phyloP scores from a whole-genome alignment of 148 eudicot genomes.

The Rhododendron vialii region DNA sequence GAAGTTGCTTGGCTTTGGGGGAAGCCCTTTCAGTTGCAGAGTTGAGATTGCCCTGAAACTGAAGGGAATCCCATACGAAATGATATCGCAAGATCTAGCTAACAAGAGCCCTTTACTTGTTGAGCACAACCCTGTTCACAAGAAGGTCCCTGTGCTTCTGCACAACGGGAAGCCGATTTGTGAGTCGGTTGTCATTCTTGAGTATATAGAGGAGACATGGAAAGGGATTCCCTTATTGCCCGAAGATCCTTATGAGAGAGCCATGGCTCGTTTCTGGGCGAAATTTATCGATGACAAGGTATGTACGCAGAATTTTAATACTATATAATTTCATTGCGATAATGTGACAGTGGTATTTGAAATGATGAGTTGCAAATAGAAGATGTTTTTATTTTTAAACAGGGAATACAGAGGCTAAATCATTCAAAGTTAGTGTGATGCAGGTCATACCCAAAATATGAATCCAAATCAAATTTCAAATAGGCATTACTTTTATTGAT shows the following conservation, averaged over 20 bases:
- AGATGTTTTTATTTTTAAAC: too few species aligned
- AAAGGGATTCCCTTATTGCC: slow-evolving; percentile 38
- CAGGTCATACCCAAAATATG: too few species aligned
- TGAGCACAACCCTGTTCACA: slow-evolving; percentile 34
- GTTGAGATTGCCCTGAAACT: slow-evolving; percentile 28
- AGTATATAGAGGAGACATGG: slow-evolving; percentile 55
- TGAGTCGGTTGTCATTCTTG: slow-evolving; percentile 51
- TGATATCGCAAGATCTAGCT: slow-evolving; percentile 13
- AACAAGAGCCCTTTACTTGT: slow-evolving; percentile 32
- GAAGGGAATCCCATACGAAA: slow-evolving; percentile 29
- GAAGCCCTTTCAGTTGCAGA: slow-evolving; percentile 25
- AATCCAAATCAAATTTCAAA: too few species aligned
- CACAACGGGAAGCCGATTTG: slow-evolving; percentile 38
- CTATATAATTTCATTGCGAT: too few species aligned
- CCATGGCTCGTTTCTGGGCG: slow-evolving; percentile 52
- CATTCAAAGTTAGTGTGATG: too few species aligned
- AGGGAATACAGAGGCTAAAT: too few species aligned
- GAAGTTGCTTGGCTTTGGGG: slow-evolving; percentile 14
- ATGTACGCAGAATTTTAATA: background rate
- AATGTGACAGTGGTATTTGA: too few species aligned
- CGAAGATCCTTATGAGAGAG: slow-evolving; percentile 39
- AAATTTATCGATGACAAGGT: slow-evolving; percentile 52
- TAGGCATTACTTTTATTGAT: too few species aligned
- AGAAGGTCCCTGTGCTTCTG: slow-evolving; percentile 43
- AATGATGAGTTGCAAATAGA: too few species aligned